phyloP scores from a whole-genome alignment of 768 basidiomycete species.

The Mycena chlorophos region DNA sequence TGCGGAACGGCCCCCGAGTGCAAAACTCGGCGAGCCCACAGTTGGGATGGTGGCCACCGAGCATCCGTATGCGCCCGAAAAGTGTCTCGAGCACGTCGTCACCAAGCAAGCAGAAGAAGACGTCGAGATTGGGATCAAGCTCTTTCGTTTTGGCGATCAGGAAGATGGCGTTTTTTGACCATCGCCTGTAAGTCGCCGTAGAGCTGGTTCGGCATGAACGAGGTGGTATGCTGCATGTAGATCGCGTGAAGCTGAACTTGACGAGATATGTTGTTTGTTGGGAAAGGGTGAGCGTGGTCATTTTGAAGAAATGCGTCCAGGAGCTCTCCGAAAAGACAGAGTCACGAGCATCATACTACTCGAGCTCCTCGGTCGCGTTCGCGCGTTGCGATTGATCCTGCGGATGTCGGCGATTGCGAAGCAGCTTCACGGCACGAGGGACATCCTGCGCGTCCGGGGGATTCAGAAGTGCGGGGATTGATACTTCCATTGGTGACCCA shows the following conservation, averaged over 20 bases:
- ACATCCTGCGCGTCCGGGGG: too few relatives aligned
- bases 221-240: conserved; percentile 5
- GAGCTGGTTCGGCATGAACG: conserved; percentile 20
- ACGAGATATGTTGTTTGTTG: too few relatives aligned
- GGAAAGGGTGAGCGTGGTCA: too few relatives aligned
- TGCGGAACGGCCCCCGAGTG: conserved; percentile 5
- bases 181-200: conserved; percentile 18
- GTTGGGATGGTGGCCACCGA: conserved; percentile 11
- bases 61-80: conserved; percentile 13
- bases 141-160: conserved; percentile 9
- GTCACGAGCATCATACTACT: too few relatives aligned
- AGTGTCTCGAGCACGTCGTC: conserved; percentile 19
- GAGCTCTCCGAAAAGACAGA: too few relatives aligned
- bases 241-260: conserved; percentile 8
- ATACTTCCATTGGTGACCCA: too few relatives aligned
- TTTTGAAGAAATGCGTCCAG: too few relatives aligned
- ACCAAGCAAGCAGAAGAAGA: conserved; percentile 11
- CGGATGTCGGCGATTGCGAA: too few relatives aligned
- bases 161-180: conserved; percentile 23
- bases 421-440: too few relatives aligned
- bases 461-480: too few relatives aligned
- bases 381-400: too few relatives aligned
- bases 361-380: too few relatives aligned
- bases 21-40: conserved; percentile 1
- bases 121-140: background rate